Percentiles rank a stretch among this genome's conserved stretches.
phyloP scores from a whole-genome alignment of 192 early-diverging fungal species.

The Bifiguratus adelaidae region DNA sequence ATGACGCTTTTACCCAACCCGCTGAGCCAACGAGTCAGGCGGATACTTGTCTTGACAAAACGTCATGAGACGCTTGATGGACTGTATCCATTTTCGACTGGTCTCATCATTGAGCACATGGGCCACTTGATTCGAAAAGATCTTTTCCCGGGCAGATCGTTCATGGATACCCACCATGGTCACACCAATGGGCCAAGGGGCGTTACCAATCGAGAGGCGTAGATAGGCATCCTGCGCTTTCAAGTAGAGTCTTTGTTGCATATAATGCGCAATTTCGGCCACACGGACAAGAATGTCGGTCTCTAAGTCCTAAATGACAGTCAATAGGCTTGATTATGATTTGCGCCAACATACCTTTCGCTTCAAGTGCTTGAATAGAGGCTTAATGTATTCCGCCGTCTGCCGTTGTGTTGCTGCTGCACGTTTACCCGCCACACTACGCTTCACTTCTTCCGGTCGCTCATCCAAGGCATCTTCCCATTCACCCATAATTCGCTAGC shows the following conservation, averaged over 20 bases:
- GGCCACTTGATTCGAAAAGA: slow-evolving; percentile 89
- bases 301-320: slow-evolving; percentile 35
- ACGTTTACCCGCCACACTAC: slow-evolving; percentile 70
- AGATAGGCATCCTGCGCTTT: slow-evolving; percentile 91
- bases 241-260: slow-evolving; percentile 83
- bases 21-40: slow-evolving; percentile 38
- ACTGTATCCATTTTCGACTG: slow-evolving; percentile 98
- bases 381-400: slow-evolving; percentile 79
- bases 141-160: slow-evolving; percentile 93
- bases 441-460: slow-evolving; percentile 70
- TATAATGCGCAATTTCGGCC: slow-evolving; percentile 77
- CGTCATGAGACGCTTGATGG: slow-evolving; percentile 92
- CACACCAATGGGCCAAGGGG: slow-evolving; percentile 96
- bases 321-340: neutral
- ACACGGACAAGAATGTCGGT: slow-evolving; percentile 85
- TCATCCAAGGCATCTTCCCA: slow-evolving; percentile 74
- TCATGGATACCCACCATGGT: slow-evolving; percentile 98
- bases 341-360: slow-evolving; percentile 22
- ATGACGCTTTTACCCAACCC: neutral
- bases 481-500: slow-evolving; percentile 62
- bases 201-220: slow-evolving; percentile 91
- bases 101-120: slow-evolving; percentile 97
- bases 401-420: slow-evolving; percentile 75
- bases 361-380: slow-evolving; percentile 84
- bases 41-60: slow-evolving; percentile 91